Conservation (phyloP, 176 grass and related monocot species). For the Carex cristatella region DNA sequence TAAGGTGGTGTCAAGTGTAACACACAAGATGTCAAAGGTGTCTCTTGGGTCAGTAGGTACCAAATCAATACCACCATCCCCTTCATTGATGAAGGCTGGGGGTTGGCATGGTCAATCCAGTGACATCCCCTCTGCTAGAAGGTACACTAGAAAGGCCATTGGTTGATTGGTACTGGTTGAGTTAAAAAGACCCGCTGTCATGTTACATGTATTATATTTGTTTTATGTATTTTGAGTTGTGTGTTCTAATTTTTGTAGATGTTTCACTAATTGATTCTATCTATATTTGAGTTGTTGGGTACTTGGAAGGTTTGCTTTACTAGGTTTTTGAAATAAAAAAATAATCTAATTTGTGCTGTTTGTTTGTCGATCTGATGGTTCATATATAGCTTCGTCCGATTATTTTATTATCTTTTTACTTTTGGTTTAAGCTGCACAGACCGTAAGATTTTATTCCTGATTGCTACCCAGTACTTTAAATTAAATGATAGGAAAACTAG, state of each 20-base stretch:
- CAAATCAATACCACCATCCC: constrained; percentile 36
- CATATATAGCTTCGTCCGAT: not conserved
- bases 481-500: not conserved
- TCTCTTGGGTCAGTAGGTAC: constrained; percentile 44
- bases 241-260: constrained; percentile 4
- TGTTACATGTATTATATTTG: constrained; percentile 14
- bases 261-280: constrained; percentile 11
- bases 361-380: constrained; percentile 1
- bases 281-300: not conserved
- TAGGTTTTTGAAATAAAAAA: not conserved
- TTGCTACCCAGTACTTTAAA: not conserved
- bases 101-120: constrained; percentile 54
- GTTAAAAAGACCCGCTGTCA: not conserved
- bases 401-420: too few relatives aligned
- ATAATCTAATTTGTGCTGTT: not conserved
- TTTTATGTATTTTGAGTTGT: constrained; percentile 16
- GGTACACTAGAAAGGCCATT: constrained; percentile 57
- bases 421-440: not conserved
- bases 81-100: constrained; percentile 62
- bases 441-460: not conserved
- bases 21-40: constrained; percentile 55
- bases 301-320: not conserved
- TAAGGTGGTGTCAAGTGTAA: constrained; percentile 50
- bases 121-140: constrained; percentile 58
- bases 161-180: constrained; percentile 32